These are phyloP conservation scores for Phytophthora fragariaefolia DNA, from an alignment of 352 stramenopile genomes.

Conservation along the genomic window DNA sequence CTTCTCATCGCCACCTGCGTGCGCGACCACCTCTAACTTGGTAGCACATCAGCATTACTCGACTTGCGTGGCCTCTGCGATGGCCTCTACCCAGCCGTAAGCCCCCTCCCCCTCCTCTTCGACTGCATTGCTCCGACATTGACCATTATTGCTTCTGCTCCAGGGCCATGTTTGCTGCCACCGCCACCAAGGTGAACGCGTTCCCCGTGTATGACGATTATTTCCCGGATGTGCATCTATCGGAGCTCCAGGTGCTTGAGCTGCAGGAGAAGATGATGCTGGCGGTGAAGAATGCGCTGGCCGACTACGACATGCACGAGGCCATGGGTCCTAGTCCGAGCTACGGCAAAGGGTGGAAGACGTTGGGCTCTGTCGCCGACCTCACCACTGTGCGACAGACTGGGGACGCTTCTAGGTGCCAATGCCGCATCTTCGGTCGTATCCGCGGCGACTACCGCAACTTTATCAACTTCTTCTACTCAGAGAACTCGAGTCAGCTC, in stretches of 20 bases:
- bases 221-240: conserved; percentile 50
- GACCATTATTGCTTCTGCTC: conserved; percentile 5
- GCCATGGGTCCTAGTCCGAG: conserved; percentile 37
- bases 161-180: conserved; percentile 19
- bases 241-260: conserved; percentile 30
- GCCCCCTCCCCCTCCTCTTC: not conserved
- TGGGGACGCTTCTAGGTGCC: conserved; percentile 21
- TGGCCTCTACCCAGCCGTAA: conserved; percentile 9
- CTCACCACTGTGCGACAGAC: conserved; percentile 39
- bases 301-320: conserved; percentile 54
- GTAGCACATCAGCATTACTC: conserved; percentile 14
- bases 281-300: conserved; percentile 48
- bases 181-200: conserved; percentile 14
- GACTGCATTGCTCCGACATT: not conserved
- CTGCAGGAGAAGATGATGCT: conserved; percentile 46
- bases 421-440: conserved; percentile 63
- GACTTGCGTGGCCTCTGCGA: conserved; percentile 11
- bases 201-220: conserved; percentile 49
- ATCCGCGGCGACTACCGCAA: conserved; percentile 63
- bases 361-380: conserved; percentile 29
- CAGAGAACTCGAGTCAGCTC: conserved; percentile 57
- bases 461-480: conserved; percentile 74
- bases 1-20: conserved; percentile 32
- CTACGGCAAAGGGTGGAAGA: conserved; percentile 38
- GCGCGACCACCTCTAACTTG: conserved; percentile 12